Conservation (phyloP, 2,329 filamentous ascomycete genomes). For the Cladophialophora carrionii region DNA sequence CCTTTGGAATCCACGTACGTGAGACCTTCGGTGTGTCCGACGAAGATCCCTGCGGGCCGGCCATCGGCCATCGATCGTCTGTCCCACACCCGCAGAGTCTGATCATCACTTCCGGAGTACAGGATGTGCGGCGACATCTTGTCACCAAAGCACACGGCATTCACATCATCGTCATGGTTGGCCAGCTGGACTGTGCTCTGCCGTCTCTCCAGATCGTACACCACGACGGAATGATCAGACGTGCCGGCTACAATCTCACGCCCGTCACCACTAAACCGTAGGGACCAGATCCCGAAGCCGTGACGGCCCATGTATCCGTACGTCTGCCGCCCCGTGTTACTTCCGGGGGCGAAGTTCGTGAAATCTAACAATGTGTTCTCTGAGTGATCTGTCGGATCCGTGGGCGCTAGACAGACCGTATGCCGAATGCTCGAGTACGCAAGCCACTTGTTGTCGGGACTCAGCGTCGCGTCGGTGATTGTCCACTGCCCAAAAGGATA, state of each 20-base stretch:
- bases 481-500: conserved; percentile 94
- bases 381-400: conserved; percentile 77
- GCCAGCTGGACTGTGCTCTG: conserved; percentile 72
- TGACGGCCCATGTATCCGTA: conserved; percentile 41
- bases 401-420: conserved; percentile 81
- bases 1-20: conserved; percentile 79
- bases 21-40: conserved; percentile 67
- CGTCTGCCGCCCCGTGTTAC: conserved; percentile 23
- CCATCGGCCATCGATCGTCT: conserved; percentile 69
- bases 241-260: conserved; percentile 89
- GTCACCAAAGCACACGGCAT: conserved; percentile 95
- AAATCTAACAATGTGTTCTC: conserved; percentile 82
- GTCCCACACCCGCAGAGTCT: conserved; percentile 95
- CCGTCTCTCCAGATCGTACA: conserved; percentile 87
- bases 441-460: conserved; percentile 86
- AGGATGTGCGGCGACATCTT: conserved; percentile 86
- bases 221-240: conserved; percentile 74
- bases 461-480: conserved; percentile 88
- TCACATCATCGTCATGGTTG: conserved; percentile 87
- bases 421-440: conserved; percentile 89
- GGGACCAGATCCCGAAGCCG: conserved; percentile 71
- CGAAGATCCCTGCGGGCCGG: conserved; percentile 65
- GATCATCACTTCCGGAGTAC: conserved; percentile 94
- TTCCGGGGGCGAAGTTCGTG: conserved; percentile 48
- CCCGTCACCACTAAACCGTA: conserved; percentile 90